phyloP scores from a whole-genome alignment of 164 flowering plant species.

The Liriodendron chinense region DNA sequence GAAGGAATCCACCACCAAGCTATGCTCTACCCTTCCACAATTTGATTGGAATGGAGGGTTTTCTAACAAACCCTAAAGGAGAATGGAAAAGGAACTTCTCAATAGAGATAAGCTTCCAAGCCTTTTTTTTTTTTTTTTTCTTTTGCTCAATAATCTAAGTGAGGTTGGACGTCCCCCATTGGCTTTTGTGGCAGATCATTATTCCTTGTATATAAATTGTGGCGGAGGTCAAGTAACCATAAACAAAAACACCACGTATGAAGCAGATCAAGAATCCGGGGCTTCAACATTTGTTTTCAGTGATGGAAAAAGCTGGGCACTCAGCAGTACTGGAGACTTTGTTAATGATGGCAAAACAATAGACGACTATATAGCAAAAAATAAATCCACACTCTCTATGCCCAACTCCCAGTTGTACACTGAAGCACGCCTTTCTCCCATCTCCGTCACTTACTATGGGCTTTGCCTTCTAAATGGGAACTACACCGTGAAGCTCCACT shows the following conservation, averaged over 20 bases:
- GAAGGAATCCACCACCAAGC: too few relatives aligned
- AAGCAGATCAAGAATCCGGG: conserved; percentile 58
- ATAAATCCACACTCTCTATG: conserved; percentile 20
- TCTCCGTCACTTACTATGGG: conserved; percentile 57
- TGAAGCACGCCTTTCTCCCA: conserved; percentile 60
- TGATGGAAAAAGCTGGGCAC: conserved; percentile 47
- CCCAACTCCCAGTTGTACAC: conserved; percentile 43
- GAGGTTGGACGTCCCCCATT: too few relatives aligned
- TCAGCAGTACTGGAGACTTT: conserved; percentile 74
- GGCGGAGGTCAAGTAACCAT: conserved; percentile 54
- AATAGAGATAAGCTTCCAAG: too few relatives aligned
- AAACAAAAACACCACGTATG: conserved; percentile 32
- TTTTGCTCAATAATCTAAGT: too few relatives aligned
- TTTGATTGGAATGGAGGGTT: too few relatives aligned
- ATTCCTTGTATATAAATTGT: conserved; percentile 61
- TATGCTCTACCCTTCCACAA: too few relatives aligned
- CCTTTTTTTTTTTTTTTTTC: too few relatives aligned
- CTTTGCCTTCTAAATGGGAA: conserved; percentile 54
- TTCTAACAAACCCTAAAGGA: too few relatives aligned
- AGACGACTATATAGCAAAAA: conserved; percentile 20
- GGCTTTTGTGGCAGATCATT: conserved; percentile 42
- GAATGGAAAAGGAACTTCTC: too few relatives aligned
- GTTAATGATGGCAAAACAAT: conserved; percentile 45
- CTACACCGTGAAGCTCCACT: conserved; percentile 58
- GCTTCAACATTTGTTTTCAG: conserved; percentile 34